Conservation (phyloP, 2,329 filamentous ascomycete genomes). For the Penicillium freii region DNA sequence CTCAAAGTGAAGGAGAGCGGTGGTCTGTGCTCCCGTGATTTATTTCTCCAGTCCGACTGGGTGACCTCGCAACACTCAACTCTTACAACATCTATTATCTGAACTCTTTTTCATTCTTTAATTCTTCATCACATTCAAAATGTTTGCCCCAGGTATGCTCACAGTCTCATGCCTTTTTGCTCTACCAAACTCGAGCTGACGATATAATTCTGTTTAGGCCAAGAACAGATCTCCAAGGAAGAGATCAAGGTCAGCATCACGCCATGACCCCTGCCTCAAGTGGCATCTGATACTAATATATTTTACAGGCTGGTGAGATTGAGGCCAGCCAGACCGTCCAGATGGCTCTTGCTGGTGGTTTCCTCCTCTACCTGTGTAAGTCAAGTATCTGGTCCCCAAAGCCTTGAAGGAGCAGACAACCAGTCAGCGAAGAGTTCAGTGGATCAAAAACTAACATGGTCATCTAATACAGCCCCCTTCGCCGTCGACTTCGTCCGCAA, state of each 20-base stretch:
- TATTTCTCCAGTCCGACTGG: conserved; percentile 17
- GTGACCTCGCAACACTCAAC: conserved; percentile 6
- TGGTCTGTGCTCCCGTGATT: conserved; percentile 31
- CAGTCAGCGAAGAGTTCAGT: not conserved
- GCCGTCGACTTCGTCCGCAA: conserved; percentile 50
- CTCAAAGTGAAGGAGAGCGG: conserved; percentile 19
- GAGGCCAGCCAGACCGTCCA: conserved; percentile 55
- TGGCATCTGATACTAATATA: conserved; percentile 10
- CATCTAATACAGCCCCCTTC: conserved; percentile 44
- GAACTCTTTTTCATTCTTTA: not conserved
- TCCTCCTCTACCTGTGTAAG: conserved; percentile 63
- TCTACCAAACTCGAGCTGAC: not conserved
- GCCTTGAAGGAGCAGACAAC: not conserved
- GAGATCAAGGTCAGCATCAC: conserved; percentile 42
- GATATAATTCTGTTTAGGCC: conserved; percentile 28
- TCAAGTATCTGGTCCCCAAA: not conserved
- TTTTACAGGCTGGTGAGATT: conserved; percentile 49
- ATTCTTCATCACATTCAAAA: conserved; percentile 17
- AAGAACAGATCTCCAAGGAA: conserved; percentile 48
- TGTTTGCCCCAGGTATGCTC: conserved; percentile 37
- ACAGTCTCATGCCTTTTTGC: not conserved
- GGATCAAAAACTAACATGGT: not conserved
- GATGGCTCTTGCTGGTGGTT: conserved; percentile 53
- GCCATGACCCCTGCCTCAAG: not conserved
- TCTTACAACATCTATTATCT: conserved; percentile 3